Conservation (phyloP, 345 rosid genomes). For the Cardamine chenopodiifolia region DNA sequence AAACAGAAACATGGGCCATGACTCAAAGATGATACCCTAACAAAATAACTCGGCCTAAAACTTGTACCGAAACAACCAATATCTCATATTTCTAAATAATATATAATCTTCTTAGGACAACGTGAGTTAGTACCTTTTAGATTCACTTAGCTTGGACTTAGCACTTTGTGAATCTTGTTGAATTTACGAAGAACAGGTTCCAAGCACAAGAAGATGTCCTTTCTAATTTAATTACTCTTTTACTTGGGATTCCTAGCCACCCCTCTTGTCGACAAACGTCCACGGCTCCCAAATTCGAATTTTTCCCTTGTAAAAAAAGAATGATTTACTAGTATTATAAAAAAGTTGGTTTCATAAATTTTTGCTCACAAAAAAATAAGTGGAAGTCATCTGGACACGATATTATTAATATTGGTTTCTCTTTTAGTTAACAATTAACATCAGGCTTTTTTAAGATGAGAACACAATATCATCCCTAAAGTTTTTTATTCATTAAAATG, state of each 20-base stretch:
- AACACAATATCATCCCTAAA: neutral
- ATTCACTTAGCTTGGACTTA: slow-evolving; percentile 36
- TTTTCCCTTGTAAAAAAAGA: neutral
- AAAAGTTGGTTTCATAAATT: neutral
- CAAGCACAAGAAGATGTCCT: slow-evolving; percentile 37
- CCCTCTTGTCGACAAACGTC: slow-evolving; percentile 30
- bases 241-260: slow-evolving; percentile 36
- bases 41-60: slow-evolving; percentile 28
- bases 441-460: neutral
- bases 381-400: neutral
- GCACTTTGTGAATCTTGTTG: slow-evolving; percentile 36
- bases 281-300: neutral
- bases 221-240: neutral
- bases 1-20: slow-evolving; percentile 19
- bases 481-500: neutral
- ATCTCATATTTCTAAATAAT: slow-evolving; percentile 12
- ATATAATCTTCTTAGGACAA: slow-evolving; percentile 29
- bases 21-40: slow-evolving; percentile 21
- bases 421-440: slow-evolving; percentile 5
- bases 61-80: slow-evolving; percentile 12
- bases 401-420: neutral
- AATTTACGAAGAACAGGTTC: slow-evolving; percentile 40
- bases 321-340: too few relatives aligned
- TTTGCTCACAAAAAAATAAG: neutral
- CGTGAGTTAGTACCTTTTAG: slow-evolving; percentile 37